Percentiles rank a stretch among this genome's conserved stretches.
Conservation (phyloP, 169 alveolate genomes). For the Perkinsus olseni region DNA sequence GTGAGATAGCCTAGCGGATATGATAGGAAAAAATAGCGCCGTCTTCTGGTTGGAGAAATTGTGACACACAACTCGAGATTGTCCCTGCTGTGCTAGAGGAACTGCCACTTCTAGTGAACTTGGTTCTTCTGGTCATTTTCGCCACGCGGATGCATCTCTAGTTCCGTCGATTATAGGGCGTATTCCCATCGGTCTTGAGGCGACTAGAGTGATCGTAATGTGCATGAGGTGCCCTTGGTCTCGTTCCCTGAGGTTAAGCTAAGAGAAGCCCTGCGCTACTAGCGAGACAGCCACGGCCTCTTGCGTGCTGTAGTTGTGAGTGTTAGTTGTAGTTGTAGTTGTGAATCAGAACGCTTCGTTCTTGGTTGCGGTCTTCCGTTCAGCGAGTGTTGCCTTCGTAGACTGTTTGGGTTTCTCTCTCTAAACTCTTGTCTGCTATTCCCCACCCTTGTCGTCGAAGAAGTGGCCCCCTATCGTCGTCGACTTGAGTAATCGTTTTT, state of each 20-base stretch:
- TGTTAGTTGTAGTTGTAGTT: neutral
- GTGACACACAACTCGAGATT: neutral
- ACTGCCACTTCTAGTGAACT: neutral
- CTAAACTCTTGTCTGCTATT: neutral
- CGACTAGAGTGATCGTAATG: too few species aligned
- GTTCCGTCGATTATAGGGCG: too few species aligned
- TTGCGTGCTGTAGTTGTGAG: neutral
- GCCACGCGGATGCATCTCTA: neutral
- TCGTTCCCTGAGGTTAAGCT: too few species aligned
- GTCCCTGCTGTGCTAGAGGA: neutral
- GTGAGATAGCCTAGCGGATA: too few species aligned
- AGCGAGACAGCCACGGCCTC: too few species aligned
- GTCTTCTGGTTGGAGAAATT: neutral
- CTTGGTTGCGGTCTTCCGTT: neutral
- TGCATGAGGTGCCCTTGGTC: too few species aligned
- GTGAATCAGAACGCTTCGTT: neutral
- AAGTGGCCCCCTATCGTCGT: neutral
- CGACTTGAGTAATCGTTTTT: neutral
- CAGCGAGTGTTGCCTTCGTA: neutral
- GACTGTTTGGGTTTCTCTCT: neutral
- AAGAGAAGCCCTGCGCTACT: too few species aligned
- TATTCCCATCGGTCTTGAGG: too few species aligned
- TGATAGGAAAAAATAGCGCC: neutral
- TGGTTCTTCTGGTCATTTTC: neutral
- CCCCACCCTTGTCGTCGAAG: neutral